phyloP scores from a whole-genome alignment of 371 early-diverging fungal genomes.

The Batkoa obscura region DNA sequence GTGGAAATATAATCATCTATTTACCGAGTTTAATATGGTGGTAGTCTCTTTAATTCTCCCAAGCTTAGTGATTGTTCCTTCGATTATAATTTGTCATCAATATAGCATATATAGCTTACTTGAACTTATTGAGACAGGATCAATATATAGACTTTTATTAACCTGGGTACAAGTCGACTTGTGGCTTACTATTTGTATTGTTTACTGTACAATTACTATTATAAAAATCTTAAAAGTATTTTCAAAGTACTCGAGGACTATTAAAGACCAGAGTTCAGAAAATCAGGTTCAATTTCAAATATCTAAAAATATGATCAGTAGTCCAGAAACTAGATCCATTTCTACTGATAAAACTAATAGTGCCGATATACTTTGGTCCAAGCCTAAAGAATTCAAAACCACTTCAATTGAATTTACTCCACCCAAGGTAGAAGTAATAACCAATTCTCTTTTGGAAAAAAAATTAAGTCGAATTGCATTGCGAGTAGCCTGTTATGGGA shows the following conservation, averaged over 20 bases:
- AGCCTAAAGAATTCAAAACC: too few species aligned
- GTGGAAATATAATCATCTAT: not conserved
- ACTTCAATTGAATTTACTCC: too few species aligned
- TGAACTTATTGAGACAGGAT: not conserved
- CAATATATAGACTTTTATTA: not conserved
- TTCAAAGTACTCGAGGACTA: not conserved
- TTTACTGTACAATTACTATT: not conserved
- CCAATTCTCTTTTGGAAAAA: not conserved
- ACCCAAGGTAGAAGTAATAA: not conserved
- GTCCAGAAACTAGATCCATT: not conserved
- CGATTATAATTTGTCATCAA: not conserved
- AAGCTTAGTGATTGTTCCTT: not conserved
- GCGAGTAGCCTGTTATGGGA: not conserved
- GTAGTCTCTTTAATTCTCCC: not conserved
- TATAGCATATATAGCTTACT: not conserved
- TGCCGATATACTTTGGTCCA: too few species aligned
- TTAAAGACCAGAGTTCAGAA: not conserved
- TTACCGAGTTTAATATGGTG: not conserved
- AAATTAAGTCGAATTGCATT: not conserved
- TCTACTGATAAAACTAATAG: not conserved
- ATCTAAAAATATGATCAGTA: not conserved
- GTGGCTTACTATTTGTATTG: not conserved
- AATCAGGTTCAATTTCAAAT: too few species aligned
- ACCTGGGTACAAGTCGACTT: not conserved
- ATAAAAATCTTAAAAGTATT: not conserved